Evolutionary conservation across 2,329 filamentous ascomycete genomes (phyloP).

Genomic region (Penicillium sp.): DNA sequence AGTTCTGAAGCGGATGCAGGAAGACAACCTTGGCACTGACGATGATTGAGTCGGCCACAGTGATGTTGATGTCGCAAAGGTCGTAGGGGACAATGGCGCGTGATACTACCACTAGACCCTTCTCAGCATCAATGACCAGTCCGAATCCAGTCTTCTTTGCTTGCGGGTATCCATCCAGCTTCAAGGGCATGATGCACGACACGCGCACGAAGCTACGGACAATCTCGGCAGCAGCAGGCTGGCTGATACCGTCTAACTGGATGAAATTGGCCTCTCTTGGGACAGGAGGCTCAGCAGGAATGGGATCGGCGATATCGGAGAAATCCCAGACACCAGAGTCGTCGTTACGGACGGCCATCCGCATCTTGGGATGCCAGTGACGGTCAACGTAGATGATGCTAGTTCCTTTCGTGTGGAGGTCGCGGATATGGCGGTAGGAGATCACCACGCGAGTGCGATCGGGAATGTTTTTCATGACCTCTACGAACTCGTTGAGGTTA

Average conservation of each 20-base stretch:
- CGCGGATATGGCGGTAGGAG: conserved; percentile 91
- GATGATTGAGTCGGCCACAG: conserved; percentile 93
- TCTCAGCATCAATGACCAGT: conserved; percentile 93
- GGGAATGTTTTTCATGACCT: conserved; percentile 85
- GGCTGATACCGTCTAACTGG: conserved; percentile 80
- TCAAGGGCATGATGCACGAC: conserved; percentile 87
- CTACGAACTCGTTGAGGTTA: conserved; percentile 81
- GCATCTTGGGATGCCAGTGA: conserved; percentile 96
- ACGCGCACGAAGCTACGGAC: conserved; percentile 94
- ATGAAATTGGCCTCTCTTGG: conserved; percentile 86
- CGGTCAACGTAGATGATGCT: conserved; percentile 89
- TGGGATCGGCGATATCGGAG: conserved; percentile 73
- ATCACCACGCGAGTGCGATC: conserved; percentile 81
- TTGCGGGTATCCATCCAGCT: conserved; percentile 96
- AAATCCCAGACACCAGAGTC: conserved; percentile 92
- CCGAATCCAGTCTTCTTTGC: conserved; percentile 94
- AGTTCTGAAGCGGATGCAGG: conserved; percentile 94
- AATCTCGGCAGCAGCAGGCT: conserved; percentile 87
- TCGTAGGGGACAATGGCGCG: conserved; percentile 94
- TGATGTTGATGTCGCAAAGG: conserved; percentile 92
- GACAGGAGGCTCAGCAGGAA: conserved; percentile 70
- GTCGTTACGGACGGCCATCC: conserved; percentile 87
- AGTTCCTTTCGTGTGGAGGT: conserved; percentile 91
- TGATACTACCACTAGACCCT: conserved; percentile 91
- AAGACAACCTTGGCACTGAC: conserved; percentile 94